phyloP scores from a whole-genome alignment of 441 rosid species.

The Flueggea neowawraea region DNA sequence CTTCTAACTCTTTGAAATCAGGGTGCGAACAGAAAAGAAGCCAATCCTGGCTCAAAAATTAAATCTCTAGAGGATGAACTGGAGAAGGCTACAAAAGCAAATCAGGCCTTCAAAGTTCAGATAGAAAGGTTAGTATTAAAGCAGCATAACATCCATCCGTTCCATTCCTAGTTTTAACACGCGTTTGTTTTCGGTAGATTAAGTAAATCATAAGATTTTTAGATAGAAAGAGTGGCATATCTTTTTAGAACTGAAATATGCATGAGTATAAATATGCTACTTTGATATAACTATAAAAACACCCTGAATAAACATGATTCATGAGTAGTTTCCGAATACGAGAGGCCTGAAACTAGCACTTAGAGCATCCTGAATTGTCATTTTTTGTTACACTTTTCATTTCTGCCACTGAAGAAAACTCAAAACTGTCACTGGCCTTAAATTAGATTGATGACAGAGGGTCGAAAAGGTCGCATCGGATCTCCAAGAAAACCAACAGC shows the following conservation, averaged over 20 bases:
- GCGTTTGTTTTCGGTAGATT: no score
- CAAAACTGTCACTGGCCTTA: slow-evolving; percentile 1
- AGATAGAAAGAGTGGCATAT: no score
- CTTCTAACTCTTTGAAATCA: slow-evolving; percentile 10
- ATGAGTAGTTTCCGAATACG: no score
- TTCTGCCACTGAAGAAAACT: not conserved
- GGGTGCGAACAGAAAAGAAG: slow-evolving; percentile 19
- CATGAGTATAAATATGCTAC: no score
- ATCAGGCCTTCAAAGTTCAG: slow-evolving; percentile 28
- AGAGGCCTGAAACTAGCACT: no score
- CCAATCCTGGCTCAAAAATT: slow-evolving; percentile 26
- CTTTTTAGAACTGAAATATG: no score
- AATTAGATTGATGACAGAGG: slow-evolving; percentile 29
- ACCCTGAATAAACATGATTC: no score
- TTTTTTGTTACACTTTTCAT: no score
- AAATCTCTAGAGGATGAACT: slow-evolving; percentile 35
- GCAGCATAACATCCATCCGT: not conserved
- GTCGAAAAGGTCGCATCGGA: slow-evolving; percentile 18
- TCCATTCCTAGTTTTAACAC: not conserved
- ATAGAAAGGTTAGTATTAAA: slow-evolving; percentile 28
- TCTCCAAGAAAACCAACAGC: slow-evolving; percentile 30
- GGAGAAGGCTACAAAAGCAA: slow-evolving; percentile 29
- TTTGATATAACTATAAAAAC: no score
- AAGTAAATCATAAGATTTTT: no score
- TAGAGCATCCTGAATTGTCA: no score